These are phyloP conservation scores for Oemleria cerasiformis DNA, from an alignment of 306 rosid genomes.

Conservation along the genomic window DNA sequence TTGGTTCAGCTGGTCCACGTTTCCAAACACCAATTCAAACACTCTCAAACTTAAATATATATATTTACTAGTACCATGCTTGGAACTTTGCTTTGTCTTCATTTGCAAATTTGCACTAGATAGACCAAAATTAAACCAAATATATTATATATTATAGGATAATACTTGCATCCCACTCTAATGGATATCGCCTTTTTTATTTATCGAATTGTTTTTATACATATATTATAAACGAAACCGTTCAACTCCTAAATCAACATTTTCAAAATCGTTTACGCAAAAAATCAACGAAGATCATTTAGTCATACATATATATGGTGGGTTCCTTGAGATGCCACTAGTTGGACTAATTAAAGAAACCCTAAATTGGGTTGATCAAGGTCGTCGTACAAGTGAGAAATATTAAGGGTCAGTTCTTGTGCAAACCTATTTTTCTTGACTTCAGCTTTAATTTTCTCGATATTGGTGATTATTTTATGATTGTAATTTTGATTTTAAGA, in stretches of 20 bases:
- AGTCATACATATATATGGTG: neutral
- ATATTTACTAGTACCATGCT: constrained; percentile 15
- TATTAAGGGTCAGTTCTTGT: neutral
- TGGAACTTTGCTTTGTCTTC: constrained; percentile 55
- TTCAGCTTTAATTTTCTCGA: constrained; percentile 36
- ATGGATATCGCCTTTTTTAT: no score
- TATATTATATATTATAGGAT: no score
- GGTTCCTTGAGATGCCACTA: constrained; percentile 61
- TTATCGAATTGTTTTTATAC: no score
- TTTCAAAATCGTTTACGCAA: no score
- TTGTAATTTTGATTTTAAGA: constrained; percentile 29
- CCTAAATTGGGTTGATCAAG: constrained; percentile 7
- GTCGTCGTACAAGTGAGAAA: constrained; percentile 18
- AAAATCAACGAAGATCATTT: no score
- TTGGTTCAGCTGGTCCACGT: constrained; percentile 53
- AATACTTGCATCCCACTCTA: no score
- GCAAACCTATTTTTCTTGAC: constrained; percentile 35
- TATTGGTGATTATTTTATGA: constrained; percentile 23
- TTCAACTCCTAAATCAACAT: no score
- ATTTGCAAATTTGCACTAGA: constrained; percentile 31
- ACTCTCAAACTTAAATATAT: constrained; percentile 12
- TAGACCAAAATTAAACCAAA: constrained; percentile 21
- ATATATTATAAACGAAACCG: no score
- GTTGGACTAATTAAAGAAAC: constrained; percentile 33
- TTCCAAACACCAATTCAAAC: constrained; percentile 62